Conservation (phyloP, 2,329 filamentous ascomycete genomes). For the Fusarium bactridioides region DNA sequence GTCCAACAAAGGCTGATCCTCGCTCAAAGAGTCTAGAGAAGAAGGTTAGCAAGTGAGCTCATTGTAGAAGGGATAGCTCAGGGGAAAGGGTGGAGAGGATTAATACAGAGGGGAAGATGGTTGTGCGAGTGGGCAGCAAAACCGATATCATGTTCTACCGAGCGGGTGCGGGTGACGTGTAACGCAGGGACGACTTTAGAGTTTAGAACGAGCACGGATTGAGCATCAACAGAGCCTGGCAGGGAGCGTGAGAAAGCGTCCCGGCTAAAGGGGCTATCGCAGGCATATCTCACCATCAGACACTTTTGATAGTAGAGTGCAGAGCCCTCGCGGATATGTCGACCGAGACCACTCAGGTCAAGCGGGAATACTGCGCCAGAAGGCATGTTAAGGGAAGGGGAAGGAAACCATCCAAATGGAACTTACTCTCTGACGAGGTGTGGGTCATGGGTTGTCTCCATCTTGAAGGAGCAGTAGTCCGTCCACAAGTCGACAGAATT, state of each 20-base stretch:
- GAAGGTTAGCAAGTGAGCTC: constrained; percentile 41
- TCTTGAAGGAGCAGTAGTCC: constrained; percentile 97
- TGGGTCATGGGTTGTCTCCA: constrained; percentile 93
- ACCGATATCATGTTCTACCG: constrained; percentile 53
- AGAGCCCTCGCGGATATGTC: constrained; percentile 46
- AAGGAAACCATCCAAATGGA: constrained; percentile 68
- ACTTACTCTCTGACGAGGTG: constrained; percentile 99
- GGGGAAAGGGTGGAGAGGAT: constrained; percentile 53
- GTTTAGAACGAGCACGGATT: constrained; percentile 47
- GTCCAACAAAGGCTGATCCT: constrained; percentile 81
- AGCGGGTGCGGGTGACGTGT: constrained; percentile 46
- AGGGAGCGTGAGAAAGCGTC: constrained; percentile 71
- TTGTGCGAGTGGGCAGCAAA: constrained; percentile 61
- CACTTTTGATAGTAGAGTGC: constrained; percentile 50
- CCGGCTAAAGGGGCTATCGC: constrained; percentile 64
- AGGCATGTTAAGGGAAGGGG: constrained; percentile 71
- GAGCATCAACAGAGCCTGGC: constrained; percentile 65
- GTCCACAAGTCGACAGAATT: constrained; percentile 97
- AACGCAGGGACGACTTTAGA: constrained; percentile 52
- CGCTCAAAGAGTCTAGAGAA: constrained; percentile 86
- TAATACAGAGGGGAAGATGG: constrained; percentile 65
- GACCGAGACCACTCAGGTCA: constrained; percentile 53
- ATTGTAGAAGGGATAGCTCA: constrained; percentile 44
- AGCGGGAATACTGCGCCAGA: constrained; percentile 54
- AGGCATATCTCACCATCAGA: constrained; percentile 77